A percentile compares a stretch with the other conserved stretches of the same genome.
Conservation (phyloP, 2,329 filamentous ascomycete species). For the Fusarium luffae region DNA sequence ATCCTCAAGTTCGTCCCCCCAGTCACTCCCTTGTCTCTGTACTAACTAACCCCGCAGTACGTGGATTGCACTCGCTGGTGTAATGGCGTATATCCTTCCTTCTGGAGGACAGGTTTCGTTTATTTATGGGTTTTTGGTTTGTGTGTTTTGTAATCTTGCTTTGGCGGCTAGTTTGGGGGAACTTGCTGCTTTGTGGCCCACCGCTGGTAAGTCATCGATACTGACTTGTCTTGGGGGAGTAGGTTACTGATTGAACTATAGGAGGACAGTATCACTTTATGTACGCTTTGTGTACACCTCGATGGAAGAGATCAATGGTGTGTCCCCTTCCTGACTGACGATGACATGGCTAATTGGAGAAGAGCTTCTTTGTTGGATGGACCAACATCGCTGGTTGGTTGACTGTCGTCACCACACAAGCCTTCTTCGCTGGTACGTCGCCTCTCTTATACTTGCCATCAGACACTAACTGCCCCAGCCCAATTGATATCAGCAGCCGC, state of each 20-base stretch:
- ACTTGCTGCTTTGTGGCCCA: slow-evolving; percentile 58
- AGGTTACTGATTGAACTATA: neutral
- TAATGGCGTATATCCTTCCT: slow-evolving; percentile 55
- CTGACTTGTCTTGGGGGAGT: too few relatives aligned
- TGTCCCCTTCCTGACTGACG: fast-evolving
- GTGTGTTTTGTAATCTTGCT: slow-evolving; percentile 56
- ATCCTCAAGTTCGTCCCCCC: slow-evolving; percentile 52
- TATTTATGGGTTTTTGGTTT: slow-evolving; percentile 59
- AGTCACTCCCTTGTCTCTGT: neutral
- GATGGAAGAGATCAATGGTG: slow-evolving; percentile 50
- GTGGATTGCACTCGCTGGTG: slow-evolving; percentile 53
- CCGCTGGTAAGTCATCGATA: slow-evolving; percentile 47
- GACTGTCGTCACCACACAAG: slow-evolving; percentile 56
- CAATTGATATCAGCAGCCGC: slow-evolving; percentile 57
- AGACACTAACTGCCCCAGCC: slow-evolving; percentile 41
- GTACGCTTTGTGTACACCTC: slow-evolving; percentile 53
- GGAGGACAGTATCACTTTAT: slow-evolving; percentile 59
- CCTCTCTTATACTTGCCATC: fast-evolving
- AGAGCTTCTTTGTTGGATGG: slow-evolving; percentile 58
- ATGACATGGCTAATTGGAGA: too few relatives aligned
- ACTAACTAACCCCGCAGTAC: slow-evolving; percentile 27
- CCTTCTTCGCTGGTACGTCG: slow-evolving; percentile 54
- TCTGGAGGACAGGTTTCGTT: slow-evolving; percentile 57
- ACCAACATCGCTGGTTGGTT: slow-evolving; percentile 59
- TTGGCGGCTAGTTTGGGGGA: slow-evolving; percentile 57